Evolutionary conservation across 2,329 filamentous ascomycete genomes (phyloP), one percentile per base, ranked within the genome.

Genomic region (Aspergillus aculeatus): DNA sequence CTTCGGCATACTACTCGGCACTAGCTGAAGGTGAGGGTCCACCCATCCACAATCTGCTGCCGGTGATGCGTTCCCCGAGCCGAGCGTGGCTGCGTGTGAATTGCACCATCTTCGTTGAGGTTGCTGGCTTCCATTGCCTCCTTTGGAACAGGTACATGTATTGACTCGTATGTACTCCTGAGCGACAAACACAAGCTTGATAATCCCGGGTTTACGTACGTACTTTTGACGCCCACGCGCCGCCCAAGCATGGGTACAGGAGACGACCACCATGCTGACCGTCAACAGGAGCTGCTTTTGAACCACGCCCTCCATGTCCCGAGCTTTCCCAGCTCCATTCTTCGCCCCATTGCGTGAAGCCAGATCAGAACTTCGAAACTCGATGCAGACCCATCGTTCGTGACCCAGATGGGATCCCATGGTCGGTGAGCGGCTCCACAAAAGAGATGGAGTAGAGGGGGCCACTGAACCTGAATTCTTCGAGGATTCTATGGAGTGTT

Each of bases 1-100:
- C 41, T 11, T 55, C 21, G 53, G 41, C 47, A 38, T 47, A 44
- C 38, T 16, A 19, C 16, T 44, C 38, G 41, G 47, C 41, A 47
- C 26, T 55, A 35, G 47, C 23, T 55, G 53, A 31, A 31, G 24
- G 47, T 31, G 53, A 35, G 53, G 53, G 23, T 55, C 53, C 53
- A 55, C 53, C 31, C 29, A 23, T 54, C 38, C 35, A 44, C 38
- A 14, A 29, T 48, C 26, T 21, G 41, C 29, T 47, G 53, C 31
- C 41, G 19, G n/a, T 24, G 38, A 54, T 31, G 47, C 26, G 19
- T 19, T 31, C n/a, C 47, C 32, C 14, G 31, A 32, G 44, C 52
- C 52, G 41, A 47, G 52, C 38, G 21, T 47, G 24, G 5, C 3
- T 26, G 14, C n/a, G 38, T 24, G n/a, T 19, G 16, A 32, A 21